phyloP scores from a whole-genome alignment of 1,139 yeast genomes.

The Oligophagozyma castellii region DNA sequence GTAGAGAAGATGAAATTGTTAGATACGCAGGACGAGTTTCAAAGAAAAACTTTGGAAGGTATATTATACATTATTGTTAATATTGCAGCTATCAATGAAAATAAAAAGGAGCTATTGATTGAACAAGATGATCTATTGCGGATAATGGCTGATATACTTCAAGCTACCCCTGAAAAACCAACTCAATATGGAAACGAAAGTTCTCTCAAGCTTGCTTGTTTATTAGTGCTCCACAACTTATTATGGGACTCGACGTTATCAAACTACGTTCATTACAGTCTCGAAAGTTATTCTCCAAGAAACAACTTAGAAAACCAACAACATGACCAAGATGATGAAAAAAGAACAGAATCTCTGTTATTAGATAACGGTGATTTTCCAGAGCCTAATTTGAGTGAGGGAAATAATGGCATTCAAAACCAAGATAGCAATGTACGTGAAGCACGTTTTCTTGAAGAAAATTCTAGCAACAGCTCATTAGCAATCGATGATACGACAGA shows the following conservation, averaged over 20 bases:
- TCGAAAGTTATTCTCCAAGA: conserved; percentile 7
- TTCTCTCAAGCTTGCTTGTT: conserved; percentile 37
- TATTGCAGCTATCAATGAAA: conserved; percentile 40
- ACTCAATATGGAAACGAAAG: conserved; percentile 25
- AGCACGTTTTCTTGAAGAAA: conserved; percentile 11
- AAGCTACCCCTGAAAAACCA: conserved; percentile 9
- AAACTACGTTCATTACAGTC: conserved; percentile 5
- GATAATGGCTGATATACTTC: conserved; percentile 25
- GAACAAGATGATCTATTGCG: conserved; percentile 30
- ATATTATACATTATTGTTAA: conserved; percentile 43
- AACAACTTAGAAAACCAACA: conserved; percentile 9
- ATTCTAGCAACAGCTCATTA: conserved; percentile 1
- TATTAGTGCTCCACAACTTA: conserved; percentile 47
- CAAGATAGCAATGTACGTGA: conserved; percentile 7
- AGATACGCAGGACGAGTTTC: conserved; percentile 15
- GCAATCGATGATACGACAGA: conserved; percentile 12
- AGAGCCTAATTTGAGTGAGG: conserved; percentile 16
- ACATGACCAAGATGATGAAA: conserved; percentile 1
- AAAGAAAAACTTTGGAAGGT: conserved; percentile 30
- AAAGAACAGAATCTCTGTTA: conserved; percentile 1
- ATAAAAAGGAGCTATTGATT: conserved; percentile 33
- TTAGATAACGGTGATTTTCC: conserved; percentile 13
- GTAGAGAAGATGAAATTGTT: conserved; percentile 24
- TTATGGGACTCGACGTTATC: conserved; percentile 33
- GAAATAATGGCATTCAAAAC: conserved; percentile 6